These are phyloP conservation scores for Paramecium tetraurelia DNA, from an alignment of 73 alveolate species.

Conservation along the genomic window DNA sequence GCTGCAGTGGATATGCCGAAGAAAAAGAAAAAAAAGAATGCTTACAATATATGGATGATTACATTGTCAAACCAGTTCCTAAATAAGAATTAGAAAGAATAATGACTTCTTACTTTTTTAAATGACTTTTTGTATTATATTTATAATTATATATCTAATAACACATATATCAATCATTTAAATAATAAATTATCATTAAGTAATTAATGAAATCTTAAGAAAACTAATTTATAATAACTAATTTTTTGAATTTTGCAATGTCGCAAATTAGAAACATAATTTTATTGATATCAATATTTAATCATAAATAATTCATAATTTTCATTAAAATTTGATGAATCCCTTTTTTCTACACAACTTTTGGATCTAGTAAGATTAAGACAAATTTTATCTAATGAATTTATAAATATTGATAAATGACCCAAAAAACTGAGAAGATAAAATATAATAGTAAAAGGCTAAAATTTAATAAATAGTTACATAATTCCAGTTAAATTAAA, in stretches of 20 bases:
- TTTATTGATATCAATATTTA: neutral
- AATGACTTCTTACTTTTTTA: neutral
- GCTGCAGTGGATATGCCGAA: conserved; percentile 25
- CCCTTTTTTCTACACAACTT: neutral
- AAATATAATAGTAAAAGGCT: neutral
- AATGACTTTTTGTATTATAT: neutral
- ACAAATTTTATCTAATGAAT: neutral
- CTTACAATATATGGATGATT: conserved; percentile 27
- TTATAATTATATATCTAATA: neutral
- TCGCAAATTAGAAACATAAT: neutral
- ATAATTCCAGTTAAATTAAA: neutral
- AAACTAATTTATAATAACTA: too few species aligned
- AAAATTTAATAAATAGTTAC: neutral
- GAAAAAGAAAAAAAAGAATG: neutral
- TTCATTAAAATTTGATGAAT: neutral
- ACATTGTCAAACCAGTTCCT: conserved; percentile 28
- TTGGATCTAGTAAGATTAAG: neutral
- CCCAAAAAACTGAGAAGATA: neutral
- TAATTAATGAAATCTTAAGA: conserved; percentile 65
- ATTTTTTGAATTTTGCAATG: too few species aligned
- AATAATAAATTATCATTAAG: conserved; percentile 74
- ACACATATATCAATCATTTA: neutral
- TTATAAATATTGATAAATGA: neutral
- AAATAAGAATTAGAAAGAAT: conserved; percentile 19
- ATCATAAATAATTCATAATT: neutral